Evolutionary conservation across 2,329 filamentous ascomycete genomes (phyloP), one percentile per base, ranked within the genome.

Genomic region (Hypoxylon sp.): DNA sequence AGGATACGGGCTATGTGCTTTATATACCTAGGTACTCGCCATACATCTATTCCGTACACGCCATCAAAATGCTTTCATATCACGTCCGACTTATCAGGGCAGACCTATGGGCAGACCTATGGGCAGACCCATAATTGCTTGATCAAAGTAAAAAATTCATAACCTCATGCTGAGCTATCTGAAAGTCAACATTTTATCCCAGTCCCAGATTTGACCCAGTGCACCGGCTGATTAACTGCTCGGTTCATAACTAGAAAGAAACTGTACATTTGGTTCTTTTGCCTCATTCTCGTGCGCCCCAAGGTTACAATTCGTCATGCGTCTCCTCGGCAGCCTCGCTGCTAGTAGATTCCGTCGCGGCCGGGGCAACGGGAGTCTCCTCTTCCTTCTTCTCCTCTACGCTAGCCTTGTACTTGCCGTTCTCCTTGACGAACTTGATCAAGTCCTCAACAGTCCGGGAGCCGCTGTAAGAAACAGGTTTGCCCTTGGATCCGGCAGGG

Each of bases 381-480:
- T 85, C 85, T 72, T 84, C 84, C 72, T 80, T 79, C 72, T 82
- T 80, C 70, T 84, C 81, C 58, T 83, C 80, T 67, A 90, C 88
- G 73, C 90, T 88, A 69, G 92, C 88, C 80, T 91, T 89, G 86
- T 96, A 87, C 81, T 93, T 95, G 80, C 95, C 95, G 79, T 95
- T 97, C 85, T 97, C 93, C 81, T 92, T 89, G 79, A 99, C 87
- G 84, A 99, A 99, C 74, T 90, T 86, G 75, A 92, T 90, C 64
- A 99, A 87, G 78, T 98, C 95, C 83, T 97, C 92, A 59, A 97
- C 83, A 57, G 93, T 95, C 75, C 95, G 93, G 69, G 90, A 87
- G 73, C 95, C 95, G 69, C 85, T 86, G 87, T 97, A 99, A 73
- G 93, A 92, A 68, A 97, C 80, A 62, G 95, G 92, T 71, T 88